These are phyloP conservation scores for Pestalotiopsis sp. DNA, from an alignment of 2,329 filamentous ascomycete genomes.

Conservation along the genomic window DNA sequence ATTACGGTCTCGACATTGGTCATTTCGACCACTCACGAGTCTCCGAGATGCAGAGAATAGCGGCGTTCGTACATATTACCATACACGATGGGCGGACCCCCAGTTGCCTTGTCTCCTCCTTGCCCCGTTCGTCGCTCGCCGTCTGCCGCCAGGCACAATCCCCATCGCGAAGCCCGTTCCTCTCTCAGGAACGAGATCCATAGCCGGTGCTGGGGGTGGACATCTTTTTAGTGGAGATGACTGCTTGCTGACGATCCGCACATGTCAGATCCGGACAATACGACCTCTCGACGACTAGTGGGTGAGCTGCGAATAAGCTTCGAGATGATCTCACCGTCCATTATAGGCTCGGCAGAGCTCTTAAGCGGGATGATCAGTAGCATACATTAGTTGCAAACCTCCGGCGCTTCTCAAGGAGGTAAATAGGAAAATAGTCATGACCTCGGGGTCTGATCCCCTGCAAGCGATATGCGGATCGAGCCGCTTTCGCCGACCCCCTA, in stretches of 20 bases:
- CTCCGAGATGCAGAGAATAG: neutral
- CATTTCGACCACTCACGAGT: neutral
- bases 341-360: neutral
- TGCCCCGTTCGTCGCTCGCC: too few species aligned
- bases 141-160: too few species aligned
- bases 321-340: neutral
- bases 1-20: neutral
- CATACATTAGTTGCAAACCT: neutral
- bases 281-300: neutral
- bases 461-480: neutral
- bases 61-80: neutral
- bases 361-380: neutral
- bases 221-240: too few species aligned
- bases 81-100: neutral
- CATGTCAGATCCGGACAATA: too few species aligned
- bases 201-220: too few species aligned
- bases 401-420: neutral
- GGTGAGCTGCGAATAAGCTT: neutral
- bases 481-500: constrained; percentile 3
- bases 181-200: too few species aligned
- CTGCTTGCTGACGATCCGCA: too few species aligned
- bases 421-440: neutral
- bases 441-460: neutral
- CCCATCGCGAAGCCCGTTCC: too few species aligned
- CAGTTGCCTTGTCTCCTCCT: too few species aligned